phyloP scores from a whole-genome alignment of 169 alveolate genomes.

The Plasmodium chabaudi region DNA sequence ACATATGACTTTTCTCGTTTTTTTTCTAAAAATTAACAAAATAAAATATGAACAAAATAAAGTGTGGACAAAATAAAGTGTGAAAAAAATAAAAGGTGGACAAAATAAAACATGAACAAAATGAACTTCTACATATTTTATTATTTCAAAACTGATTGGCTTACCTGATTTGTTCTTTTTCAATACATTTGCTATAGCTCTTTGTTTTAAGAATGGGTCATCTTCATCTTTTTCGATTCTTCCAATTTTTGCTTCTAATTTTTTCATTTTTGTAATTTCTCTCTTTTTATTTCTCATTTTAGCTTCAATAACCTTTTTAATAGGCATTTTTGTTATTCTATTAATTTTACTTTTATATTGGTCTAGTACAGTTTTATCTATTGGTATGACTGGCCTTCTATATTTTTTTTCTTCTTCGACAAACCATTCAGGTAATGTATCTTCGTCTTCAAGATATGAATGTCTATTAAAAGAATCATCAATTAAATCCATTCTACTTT shows the following conservation, averaged over 20 bases:
- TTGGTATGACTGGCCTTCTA: slow-evolving; percentile 94
- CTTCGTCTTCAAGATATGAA: slow-evolving; percentile 91
- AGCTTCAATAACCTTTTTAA: slow-evolving; percentile 97
- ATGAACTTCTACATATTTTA: background rate
- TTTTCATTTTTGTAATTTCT: slow-evolving; percentile 92
- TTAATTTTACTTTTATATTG: slow-evolving; percentile 94
- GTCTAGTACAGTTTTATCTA: slow-evolving; percentile 95
- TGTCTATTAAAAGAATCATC: slow-evolving; percentile 96
- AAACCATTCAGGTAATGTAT: slow-evolving; percentile 97
- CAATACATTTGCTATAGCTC: slow-evolving; percentile 88
- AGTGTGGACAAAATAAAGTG: background rate
- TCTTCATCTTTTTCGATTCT: slow-evolving; percentile 92
- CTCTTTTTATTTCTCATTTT: slow-evolving; percentile 94
- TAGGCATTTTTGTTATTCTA: slow-evolving; percentile 96
- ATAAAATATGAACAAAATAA: too few relatives aligned
- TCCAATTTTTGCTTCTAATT: slow-evolving; percentile 91
- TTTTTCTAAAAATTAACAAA: slow-evolving; percentile 29
- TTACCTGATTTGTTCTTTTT: slow-evolving; percentile 88
- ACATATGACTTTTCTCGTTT: slow-evolving; percentile 85
- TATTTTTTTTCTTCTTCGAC: slow-evolving; percentile 96
- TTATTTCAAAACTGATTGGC: slow-evolving; percentile 69
- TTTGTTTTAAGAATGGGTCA: slow-evolving; percentile 91
- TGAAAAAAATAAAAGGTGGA: background rate
- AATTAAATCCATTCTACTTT: slow-evolving; percentile 93
- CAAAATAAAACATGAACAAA: background rate